Percentiles rank a stretch among this genome's conserved stretches.
These are phyloP conservation scores for Ceratobasidium theobromae DNA, from an alignment of 1,284 basidiomycete species.

Conservation along the genomic window DNA sequence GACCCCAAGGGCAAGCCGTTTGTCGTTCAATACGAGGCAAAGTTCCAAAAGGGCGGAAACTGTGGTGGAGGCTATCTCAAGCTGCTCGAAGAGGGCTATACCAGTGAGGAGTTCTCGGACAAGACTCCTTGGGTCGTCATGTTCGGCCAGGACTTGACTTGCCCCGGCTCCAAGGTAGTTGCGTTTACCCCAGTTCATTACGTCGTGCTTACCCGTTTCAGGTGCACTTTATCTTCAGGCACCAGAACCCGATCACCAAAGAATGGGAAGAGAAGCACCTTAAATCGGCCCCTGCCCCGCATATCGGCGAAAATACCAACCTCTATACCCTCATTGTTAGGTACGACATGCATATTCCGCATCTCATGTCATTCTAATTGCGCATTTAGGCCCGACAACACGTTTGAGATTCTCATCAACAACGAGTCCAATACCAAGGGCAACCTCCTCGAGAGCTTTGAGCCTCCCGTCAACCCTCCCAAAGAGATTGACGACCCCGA, in stretches of 20 bases:
- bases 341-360: slow-evolving; percentile 50
- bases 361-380: slow-evolving; percentile 20
- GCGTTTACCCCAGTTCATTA: neutral
- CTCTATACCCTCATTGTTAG: slow-evolving; percentile 91
- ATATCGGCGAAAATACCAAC: slow-evolving; percentile 85
- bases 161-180: slow-evolving; percentile 77
- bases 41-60: slow-evolving; percentile 98
- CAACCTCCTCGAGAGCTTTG: slow-evolving; percentile 90
- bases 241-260: slow-evolving; percentile 88
- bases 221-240: slow-evolving; percentile 98
- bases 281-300: slow-evolving; percentile 75
- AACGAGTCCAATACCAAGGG: slow-evolving; percentile 80
- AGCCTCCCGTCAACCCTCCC: slow-evolving; percentile 90
- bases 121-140: slow-evolving; percentile 98
- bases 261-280: slow-evolving; percentile 98
- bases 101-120: slow-evolving; percentile 93
- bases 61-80: slow-evolving; percentile 99
- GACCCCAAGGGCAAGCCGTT: slow-evolving; percentile 87
- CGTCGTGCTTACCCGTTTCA: slow-evolving; percentile 41
- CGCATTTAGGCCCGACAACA: slow-evolving; percentile 82
- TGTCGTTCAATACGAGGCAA: slow-evolving; percentile 98
- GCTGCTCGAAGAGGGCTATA: slow-evolving; percentile 90
- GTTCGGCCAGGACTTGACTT: slow-evolving; percentile 90
- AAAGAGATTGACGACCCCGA: slow-evolving; percentile 90
- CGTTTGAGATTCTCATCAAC: slow-evolving; percentile 92